Conservation (phyloP, 2,329 filamentous ascomycete species). For the Aspergillus uvarum region DNA sequence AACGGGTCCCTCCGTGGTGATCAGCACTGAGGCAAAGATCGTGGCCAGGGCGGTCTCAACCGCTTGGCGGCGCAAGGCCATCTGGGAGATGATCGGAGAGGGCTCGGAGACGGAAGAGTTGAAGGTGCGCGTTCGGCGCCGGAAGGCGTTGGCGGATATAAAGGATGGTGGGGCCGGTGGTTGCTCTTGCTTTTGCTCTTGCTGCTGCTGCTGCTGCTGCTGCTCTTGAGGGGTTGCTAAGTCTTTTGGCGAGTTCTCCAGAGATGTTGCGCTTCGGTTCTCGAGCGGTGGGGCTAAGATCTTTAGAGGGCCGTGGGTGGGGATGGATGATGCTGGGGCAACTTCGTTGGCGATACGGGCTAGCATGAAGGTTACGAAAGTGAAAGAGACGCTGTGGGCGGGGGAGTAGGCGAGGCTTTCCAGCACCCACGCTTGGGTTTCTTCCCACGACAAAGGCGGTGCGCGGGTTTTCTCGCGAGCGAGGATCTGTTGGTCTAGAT, state of each 20-base stretch:
- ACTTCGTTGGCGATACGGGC: constrained; percentile 59
- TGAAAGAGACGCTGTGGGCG: constrained; percentile 83
- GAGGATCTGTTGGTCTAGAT: constrained; percentile 60
- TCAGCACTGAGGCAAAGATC: constrained; percentile 64
- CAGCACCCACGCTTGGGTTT: constrained; percentile 62
- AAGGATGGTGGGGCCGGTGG: constrained; percentile 28
- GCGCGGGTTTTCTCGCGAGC: constrained; percentile 53
- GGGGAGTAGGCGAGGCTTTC: constrained; percentile 72
- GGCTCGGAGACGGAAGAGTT: constrained; percentile 29
- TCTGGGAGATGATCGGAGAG: constrained; percentile 42
- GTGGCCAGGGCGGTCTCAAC: constrained; percentile 64
- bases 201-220: not conserved
- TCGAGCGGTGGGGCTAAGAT: constrained; percentile 6
- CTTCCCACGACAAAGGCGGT: constrained; percentile 50
- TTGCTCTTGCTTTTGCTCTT: not conserved
- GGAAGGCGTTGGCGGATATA: constrained; percentile 31
- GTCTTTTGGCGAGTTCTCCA: not conserved
- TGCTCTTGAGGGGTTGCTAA: not conserved
- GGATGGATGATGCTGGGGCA: constrained; percentile 38
- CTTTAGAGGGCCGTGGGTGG: constrained; percentile 9
- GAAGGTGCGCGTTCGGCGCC: constrained; percentile 27
- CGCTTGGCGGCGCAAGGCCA: constrained; percentile 56
- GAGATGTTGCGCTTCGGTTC: constrained; percentile 14
- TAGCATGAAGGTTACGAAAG: constrained; percentile 80
- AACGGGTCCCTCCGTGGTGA: constrained; percentile 49